These are phyloP conservation scores for Cytospora leucostoma DNA, from an alignment of 2,329 filamentous ascomycete species.

Conservation along the genomic window DNA sequence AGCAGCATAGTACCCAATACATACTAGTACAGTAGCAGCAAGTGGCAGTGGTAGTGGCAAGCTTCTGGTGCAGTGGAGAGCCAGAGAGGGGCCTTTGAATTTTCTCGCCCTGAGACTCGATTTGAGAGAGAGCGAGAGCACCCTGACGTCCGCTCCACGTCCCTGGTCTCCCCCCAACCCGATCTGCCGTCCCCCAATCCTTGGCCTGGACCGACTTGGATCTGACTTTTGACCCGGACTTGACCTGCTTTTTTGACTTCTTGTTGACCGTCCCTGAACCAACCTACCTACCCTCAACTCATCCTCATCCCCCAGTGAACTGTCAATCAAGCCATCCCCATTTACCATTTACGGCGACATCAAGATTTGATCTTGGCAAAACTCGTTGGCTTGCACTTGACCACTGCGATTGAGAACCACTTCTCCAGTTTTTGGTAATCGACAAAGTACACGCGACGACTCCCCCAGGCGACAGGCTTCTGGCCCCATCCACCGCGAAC, in stretches of 20 bases:
- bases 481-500: slow-evolving; percentile 19
- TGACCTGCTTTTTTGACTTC: slow-evolving; percentile 6
- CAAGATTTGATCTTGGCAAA: slow-evolving; percentile 27
- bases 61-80: slow-evolving; percentile 1
- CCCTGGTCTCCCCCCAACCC: slow-evolving; percentile 19
- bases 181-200: slow-evolving; percentile 23
- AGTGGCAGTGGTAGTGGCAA: not conserved
- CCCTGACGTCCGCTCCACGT: slow-evolving; percentile 8
- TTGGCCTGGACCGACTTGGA: slow-evolving; percentile 14
- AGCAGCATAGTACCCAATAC: too few species aligned
- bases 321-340: slow-evolving; percentile 26
- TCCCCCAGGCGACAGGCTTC: slow-evolving; percentile 20
- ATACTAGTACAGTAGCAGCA: not conserved
- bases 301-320: slow-evolving; percentile 17
- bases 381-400: slow-evolving; percentile 16
- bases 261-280: slow-evolving; percentile 25
- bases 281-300: slow-evolving; percentile 11
- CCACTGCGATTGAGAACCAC: slow-evolving; percentile 19
- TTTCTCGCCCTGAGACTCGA: not conserved
- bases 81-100: slow-evolving; percentile 7
- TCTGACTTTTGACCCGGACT: not conserved
- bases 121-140: not conserved
- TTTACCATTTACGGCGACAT: slow-evolving; percentile 23
- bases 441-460: slow-evolving; percentile 23
- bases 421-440: slow-evolving; percentile 20